Evolutionary conservation across 345 rosid species (phyloP).

Genomic region (Arabidopsis thaliana): DNA sequence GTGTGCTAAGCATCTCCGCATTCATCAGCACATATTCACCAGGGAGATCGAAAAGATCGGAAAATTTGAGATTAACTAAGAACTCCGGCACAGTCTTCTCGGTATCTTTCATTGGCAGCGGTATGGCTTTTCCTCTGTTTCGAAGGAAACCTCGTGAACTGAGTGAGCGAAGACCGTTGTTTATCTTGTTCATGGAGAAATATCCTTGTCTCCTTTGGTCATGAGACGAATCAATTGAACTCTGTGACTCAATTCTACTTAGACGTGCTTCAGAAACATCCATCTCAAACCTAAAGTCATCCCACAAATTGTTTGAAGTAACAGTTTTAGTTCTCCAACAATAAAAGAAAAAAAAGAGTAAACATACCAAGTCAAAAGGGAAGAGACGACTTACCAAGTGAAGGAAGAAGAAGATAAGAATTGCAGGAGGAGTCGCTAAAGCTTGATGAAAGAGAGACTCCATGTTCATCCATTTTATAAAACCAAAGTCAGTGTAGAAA

Average conservation of each 20-base stretch:
- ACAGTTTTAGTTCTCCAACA: neutral
- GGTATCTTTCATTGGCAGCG: too few species aligned
- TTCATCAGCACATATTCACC: neutral
- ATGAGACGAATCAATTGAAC: neutral
- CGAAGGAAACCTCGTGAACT: neutral
- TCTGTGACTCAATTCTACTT: neutral
- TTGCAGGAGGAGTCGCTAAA: neutral
- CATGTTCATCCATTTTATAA: neutral
- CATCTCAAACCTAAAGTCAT: conserved; percentile 1
- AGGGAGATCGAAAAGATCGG: neutral
- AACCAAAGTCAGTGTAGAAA: too few species aligned
- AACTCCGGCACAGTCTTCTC: too few species aligned
- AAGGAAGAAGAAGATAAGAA: neutral
- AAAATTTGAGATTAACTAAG: neutral
- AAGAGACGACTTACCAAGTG: neutral
- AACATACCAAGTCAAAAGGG: neutral
- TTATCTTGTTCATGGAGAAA: neutral
- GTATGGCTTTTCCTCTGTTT: neutral
- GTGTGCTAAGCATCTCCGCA: neutral
- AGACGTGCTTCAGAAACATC: neutral
- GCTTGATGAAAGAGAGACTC: neutral
- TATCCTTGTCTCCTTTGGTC: neutral
- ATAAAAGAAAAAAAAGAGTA: neutral
- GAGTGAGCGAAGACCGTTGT: neutral
- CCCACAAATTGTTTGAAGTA: conserved; percentile 1